Percentiles rank a stretch among this genome's conserved stretches.
Evolutionary conservation across 139 green algal genomes (phyloP).

Genomic region (Auxenochlorella pyrenoidosa): DNA sequence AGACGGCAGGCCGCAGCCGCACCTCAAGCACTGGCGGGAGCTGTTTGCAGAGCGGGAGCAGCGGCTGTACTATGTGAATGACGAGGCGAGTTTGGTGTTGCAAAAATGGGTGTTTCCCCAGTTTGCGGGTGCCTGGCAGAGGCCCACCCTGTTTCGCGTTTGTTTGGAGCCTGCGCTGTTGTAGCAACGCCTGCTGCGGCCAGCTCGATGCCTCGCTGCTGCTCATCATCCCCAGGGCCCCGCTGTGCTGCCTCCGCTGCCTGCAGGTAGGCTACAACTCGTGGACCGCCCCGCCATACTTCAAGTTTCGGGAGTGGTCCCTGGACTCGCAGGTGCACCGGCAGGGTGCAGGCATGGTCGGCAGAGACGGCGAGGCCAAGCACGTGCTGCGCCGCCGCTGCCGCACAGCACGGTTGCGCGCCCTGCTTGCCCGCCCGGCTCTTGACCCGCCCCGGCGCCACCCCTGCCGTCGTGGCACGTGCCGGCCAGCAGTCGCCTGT

Average conservation of each 20-base stretch:
- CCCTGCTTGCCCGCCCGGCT: too few relatives aligned
- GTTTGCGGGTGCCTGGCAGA: too few relatives aligned
- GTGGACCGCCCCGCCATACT: constrained; percentile 30
- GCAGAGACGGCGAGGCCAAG: too few relatives aligned
- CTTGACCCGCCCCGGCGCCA: too few relatives aligned
- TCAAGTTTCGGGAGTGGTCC: constrained; percentile 34
- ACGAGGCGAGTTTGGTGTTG: not conserved
- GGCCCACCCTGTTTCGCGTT: too few relatives aligned
- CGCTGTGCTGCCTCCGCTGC: not conserved
- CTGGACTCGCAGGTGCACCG: constrained; percentile 7
- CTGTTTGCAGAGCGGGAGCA: constrained; percentile 24
- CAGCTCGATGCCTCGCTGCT: not conserved
- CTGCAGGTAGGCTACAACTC: constrained; percentile 34
- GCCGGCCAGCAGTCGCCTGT: not conserved
- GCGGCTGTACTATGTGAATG: constrained; percentile 28
- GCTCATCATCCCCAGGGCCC: not conserved
- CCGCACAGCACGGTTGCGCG: too few relatives aligned
- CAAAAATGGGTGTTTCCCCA: not conserved
- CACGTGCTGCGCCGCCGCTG: too few relatives aligned
- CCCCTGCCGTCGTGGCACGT: not conserved
- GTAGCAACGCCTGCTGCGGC: not conserved
- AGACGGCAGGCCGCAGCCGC: not conserved
- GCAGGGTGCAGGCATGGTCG: not conserved
- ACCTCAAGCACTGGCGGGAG: constrained; percentile 21
- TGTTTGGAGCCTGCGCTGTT: too few relatives aligned